Evolutionary conservation across 345 rosid genomes (phyloP), one percentile per base, ranked within the genome.

Genomic region (Eucalyptus microcorys): DNA sequence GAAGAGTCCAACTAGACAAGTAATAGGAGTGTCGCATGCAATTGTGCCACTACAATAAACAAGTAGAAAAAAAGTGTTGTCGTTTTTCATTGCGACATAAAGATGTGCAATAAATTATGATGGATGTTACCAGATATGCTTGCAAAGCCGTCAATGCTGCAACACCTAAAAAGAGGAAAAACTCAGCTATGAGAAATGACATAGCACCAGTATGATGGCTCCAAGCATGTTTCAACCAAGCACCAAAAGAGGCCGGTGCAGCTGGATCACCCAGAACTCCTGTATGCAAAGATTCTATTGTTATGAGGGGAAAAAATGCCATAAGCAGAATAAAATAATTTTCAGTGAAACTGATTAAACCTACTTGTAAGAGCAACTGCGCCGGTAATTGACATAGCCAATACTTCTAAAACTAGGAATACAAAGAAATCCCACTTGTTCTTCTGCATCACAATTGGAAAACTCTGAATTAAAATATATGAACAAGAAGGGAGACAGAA

Each of bases 401-500:
- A 89, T 89, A 96, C 95, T 92, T 95, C 97, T 79, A 97, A 91
- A 88, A 96, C 89, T 90, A 97, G 99, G 92, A 97, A 96, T 64
- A 91, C 88, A 88, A 96, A 96, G 92, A 97, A 97, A 84, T 96
- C 98, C 97, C 99, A 92, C 89, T 95, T 97, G 94, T 97, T 97
- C 93, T 96, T 96, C 99, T 96, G 99, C 91, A 91, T 89, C 94
- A 92, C 83, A 88, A 85, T 88, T 24, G 21, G 37, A 71, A 19
- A 37, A 52, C 49, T 19, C 45, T 34, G 81, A 49, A 47, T 22
- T 27, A 49, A 66, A 47, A 49, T 50, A 87, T 87, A 87, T 86
- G 50, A 89, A 32, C 22, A 32, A 27, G 34, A 61, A 64, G 22
- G 48, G 34, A 59, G 80, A 57, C 8, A 37, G 11, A 37, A 71